Evolutionary conservation across 495 filamentous ascomycete genomes (phyloP).

Genomic region (Penicillium dipodomyicola): DNA sequence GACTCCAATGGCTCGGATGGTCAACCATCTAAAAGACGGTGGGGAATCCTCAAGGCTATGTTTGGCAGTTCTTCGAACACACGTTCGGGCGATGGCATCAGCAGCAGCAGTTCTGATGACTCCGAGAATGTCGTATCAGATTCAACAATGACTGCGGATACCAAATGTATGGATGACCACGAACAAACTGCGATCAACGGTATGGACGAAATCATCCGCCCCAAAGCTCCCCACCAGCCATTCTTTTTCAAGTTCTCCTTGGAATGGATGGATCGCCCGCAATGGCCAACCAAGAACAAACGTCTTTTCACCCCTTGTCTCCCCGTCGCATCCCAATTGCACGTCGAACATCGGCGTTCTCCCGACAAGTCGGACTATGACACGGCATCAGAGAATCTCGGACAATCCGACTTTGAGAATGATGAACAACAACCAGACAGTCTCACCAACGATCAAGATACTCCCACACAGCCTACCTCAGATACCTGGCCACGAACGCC

Average conservation of each 20-base stretch:
- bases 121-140: slow-evolving; percentile 35
- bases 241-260: slow-evolving; percentile 77
- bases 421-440: slow-evolving; percentile 15
- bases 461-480: slow-evolving; percentile 9
- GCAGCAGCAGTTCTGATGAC: slow-evolving; percentile 41
- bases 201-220: slow-evolving; percentile 32
- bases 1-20: slow-evolving; percentile 29
- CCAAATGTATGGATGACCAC: slow-evolving; percentile 31
- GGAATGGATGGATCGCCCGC: slow-evolving; percentile 65
- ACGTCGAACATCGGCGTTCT: slow-evolving; percentile 39
- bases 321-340: slow-evolving; percentile 62
- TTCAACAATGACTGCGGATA: slow-evolving; percentile 25
- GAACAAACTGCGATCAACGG: slow-evolving; percentile 23
- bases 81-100: slow-evolving; percentile 30
- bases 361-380: slow-evolving; percentile 29
- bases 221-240: slow-evolving; percentile 52
- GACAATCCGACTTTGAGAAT: slow-evolving; percentile 19
- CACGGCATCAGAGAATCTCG: slow-evolving; percentile 26
- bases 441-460: slow-evolving; percentile 2
- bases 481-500: slow-evolving; percentile 12
- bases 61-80: slow-evolving; percentile 42
- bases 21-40: slow-evolving; percentile 56
- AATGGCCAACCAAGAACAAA: slow-evolving; percentile 53
- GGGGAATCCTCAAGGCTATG: slow-evolving; percentile 69
- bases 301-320: slow-evolving; percentile 71